Conservation (phyloP, 1,284 basidiomycete genomes). For the Pseudozyma pruni region DNA sequence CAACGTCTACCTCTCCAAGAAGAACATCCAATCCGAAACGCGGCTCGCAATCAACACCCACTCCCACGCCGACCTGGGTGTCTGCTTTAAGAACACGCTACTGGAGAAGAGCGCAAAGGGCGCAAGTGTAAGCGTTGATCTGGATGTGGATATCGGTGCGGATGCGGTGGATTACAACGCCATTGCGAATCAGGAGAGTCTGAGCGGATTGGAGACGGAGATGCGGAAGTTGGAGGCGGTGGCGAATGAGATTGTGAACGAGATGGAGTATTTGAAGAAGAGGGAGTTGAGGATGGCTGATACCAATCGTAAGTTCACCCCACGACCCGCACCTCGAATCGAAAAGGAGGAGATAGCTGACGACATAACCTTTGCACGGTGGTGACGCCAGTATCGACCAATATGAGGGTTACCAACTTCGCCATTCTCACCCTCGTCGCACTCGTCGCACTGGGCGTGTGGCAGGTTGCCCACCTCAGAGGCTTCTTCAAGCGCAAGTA, state of each 20-base stretch:
- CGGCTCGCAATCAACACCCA: slow-evolving; percentile 94
- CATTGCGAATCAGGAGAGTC: slow-evolving; percentile 96
- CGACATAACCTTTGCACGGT: no score
- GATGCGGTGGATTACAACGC: slow-evolving; percentile 99
- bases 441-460: slow-evolving; percentile 83
- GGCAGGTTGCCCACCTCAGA: slow-evolving; percentile 93
- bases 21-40: slow-evolving; percentile 86
- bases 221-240: slow-evolving; percentile 96
- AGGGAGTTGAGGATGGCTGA: slow-evolving; percentile 88
- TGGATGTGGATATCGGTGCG: slow-evolving; percentile 97
- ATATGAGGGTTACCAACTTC: slow-evolving; percentile 89
- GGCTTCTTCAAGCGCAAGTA: slow-evolving; percentile 97
- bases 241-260: slow-evolving; percentile 92
- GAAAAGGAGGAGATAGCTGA: neutral
- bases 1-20: slow-evolving; percentile 92
- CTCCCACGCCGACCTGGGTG: slow-evolving; percentile 90
- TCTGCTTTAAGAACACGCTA: slow-evolving; percentile 82
- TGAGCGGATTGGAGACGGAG: slow-evolving; percentile 94
- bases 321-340: neutral
- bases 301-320: slow-evolving; percentile 81
- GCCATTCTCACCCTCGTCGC: slow-evolving; percentile 86
- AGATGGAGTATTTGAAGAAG: slow-evolving; percentile 89
- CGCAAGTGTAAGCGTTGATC: slow-evolving; percentile 73
- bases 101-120: neutral
- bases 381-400: slow-evolving; percentile 95